Conservation (phyloP, 768 basidiomycete genomes). For the Pholiota microspora region DNA sequence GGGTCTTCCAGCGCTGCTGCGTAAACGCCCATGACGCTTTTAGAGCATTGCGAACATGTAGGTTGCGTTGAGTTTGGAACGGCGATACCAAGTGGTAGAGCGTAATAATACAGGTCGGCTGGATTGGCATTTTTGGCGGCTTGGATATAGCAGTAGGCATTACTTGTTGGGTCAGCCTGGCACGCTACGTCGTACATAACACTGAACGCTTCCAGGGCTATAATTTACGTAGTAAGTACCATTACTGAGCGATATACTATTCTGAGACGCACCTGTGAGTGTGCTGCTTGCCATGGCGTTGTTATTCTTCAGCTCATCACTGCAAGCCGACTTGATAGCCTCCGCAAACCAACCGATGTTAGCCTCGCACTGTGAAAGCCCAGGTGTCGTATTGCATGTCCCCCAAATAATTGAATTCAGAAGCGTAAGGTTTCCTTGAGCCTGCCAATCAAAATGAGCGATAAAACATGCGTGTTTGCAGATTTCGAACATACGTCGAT, state of each 20-base stretch:
- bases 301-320: constrained; percentile 47
- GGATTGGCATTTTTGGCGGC: constrained; percentile 57
- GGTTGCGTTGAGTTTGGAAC: constrained; percentile 49
- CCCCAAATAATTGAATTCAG: constrained; percentile 76
- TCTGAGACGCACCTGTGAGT: constrained; percentile 45
- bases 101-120: constrained; percentile 72
- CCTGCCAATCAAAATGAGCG: constrained; percentile 40
- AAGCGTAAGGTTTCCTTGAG: constrained; percentile 56
- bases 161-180: constrained; percentile 49
- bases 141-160: constrained; percentile 73
- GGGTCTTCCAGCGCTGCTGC: constrained; percentile 37
- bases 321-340: constrained; percentile 48
- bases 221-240: not conserved
- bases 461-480: constrained; percentile 1
- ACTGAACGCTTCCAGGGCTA: constrained; percentile 62
- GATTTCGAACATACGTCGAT: constrained; percentile 40
- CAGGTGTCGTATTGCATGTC: constrained; percentile 65
- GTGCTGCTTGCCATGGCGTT: constrained; percentile 55
- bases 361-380: constrained; percentile 48
- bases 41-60: constrained; percentile 65
- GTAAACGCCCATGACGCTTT: constrained; percentile 56
- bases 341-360: constrained; percentile 69
- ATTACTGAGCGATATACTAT: not conserved
- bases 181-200: constrained; percentile 66
- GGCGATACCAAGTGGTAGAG: constrained; percentile 55